A percentile compares a stretch with the other conserved stretches of the same genome.
phyloP scores from a whole-genome alignment of 2,329 filamentous ascomycete species.

The Xylaria sp. region DNA sequence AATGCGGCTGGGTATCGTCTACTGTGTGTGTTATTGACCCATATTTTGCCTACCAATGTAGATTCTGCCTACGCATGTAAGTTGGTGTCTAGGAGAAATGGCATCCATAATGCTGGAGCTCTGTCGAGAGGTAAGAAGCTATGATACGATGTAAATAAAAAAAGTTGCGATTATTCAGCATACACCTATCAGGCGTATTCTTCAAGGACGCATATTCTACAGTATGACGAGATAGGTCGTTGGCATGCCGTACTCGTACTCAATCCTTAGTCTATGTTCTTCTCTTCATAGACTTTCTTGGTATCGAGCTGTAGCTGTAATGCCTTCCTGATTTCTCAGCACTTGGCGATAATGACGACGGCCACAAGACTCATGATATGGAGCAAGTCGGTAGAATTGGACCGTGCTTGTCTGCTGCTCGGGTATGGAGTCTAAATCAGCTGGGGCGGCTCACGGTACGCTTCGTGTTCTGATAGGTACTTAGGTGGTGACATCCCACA shows the following conservation, averaged over 20 bases:
- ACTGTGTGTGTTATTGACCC: neutral
- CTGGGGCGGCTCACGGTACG: slow-evolving; percentile 12
- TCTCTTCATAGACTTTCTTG: neutral
- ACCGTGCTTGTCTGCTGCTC: neutral
- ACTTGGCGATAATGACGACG: neutral
- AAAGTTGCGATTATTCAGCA: no score
- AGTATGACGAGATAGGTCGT: neutral
- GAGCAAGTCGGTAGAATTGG: neutral
- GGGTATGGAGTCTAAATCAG: neutral
- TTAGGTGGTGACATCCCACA: neutral
- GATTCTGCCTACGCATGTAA: neutral
- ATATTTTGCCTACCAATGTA: neutral
- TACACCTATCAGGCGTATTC: neutral
- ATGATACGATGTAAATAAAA: neutral
- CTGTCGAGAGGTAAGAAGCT: neutral
- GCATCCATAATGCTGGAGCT: neutral
- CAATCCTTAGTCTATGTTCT: neutral
- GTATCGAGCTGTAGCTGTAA: neutral
- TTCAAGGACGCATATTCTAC: neutral
- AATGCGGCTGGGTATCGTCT: slow-evolving; percentile 24
- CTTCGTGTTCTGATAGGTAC: slow-evolving; percentile 7
- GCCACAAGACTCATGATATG: neutral
- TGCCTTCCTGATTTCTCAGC: neutral
- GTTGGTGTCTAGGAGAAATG: neutral
- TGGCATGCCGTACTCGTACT: neutral